These are phyloP conservation scores for Pseudogymnoascus sp. DNA, from an alignment of 2,329 filamentous ascomycete species.

Conservation along the genomic window DNA sequence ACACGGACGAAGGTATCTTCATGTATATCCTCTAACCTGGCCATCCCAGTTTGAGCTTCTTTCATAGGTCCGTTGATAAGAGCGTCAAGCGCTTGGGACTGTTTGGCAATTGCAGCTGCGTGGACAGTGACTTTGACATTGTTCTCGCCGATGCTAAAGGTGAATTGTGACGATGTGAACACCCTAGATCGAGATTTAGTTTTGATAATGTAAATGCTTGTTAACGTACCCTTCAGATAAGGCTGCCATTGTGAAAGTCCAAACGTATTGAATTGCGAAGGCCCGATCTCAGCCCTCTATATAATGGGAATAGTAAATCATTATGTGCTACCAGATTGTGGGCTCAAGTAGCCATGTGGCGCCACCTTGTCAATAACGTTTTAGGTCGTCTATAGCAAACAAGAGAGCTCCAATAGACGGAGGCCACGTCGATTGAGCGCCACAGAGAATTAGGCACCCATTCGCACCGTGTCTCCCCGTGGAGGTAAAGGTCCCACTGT, in stretches of 20 bases:
- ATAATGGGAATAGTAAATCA: no score
- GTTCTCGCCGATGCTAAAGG: conserved; percentile 17
- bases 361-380: no score
- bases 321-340: no score
- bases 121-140: conserved; percentile 16
- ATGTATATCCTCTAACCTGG: conserved; percentile 18
- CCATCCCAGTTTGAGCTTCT: conserved; percentile 17
- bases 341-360: no score
- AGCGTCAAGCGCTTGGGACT: conserved; percentile 17
- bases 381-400: no score
- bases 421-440: no score
- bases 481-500: no score
- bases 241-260: not conserved
- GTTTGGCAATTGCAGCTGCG: conserved; percentile 17
- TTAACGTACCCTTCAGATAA: not conserved
- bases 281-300: not conserved
- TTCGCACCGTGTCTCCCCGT: no score
- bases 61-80: conserved; percentile 19
- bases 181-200: conserved; percentile 12
- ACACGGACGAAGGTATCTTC: conserved; percentile 19
- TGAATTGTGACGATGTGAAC: conserved; percentile 16
- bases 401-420: no score
- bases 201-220: not conserved
- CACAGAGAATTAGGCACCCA: no score
- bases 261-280: not conserved